Percentiles rank a stretch among this genome's conserved stretches.
Evolutionary conservation across 768 basidiomycete genomes (phyloP).

Genomic region (Cyclocybe aegerita): DNA sequence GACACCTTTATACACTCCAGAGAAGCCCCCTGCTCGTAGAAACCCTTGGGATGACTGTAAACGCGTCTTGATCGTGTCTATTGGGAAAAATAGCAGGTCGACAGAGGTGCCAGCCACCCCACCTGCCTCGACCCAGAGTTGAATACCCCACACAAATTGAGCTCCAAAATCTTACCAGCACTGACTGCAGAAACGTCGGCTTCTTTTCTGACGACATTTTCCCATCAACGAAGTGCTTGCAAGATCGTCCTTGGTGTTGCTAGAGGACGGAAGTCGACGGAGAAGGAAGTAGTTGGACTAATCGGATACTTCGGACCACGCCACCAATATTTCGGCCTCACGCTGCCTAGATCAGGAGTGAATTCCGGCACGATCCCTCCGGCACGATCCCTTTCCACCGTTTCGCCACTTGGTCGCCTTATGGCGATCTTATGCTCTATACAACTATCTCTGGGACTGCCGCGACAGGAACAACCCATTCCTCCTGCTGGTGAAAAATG

Average conservation of each 20-base stretch:
- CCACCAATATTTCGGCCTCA: no score
- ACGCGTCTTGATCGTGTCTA: slow-evolving; percentile 96
- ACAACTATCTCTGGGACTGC: no score
- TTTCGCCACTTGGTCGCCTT: no score
- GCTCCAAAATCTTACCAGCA: slow-evolving; percentile 21
- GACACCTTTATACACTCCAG: slow-evolving; percentile 88
- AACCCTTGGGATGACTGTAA: slow-evolving; percentile 91
- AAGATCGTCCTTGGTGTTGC: no score
- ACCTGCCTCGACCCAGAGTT: slow-evolving; percentile 39
- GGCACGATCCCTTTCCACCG: no score
- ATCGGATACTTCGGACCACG: no score
- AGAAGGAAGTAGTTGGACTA: no score
- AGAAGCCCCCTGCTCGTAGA: slow-evolving; percentile 80
- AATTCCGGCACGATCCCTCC: no score
- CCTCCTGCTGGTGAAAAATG: slow-evolving; percentile 23
- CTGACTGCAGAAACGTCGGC: slow-evolving; percentile 30
- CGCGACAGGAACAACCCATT: neutral
- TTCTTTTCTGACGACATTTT: slow-evolving; percentile 19
- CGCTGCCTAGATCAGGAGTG: no score
- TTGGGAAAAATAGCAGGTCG: slow-evolving; percentile 93
- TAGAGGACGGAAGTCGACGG: no score
- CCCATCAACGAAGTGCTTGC: no score
- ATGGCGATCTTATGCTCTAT: no score
- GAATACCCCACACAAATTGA: neutral
- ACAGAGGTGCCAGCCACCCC: slow-evolving; percentile 92